phyloP scores from a whole-genome alignment of 495 filamentous ascomycete genomes.

The Penicillium simplicissimum region DNA sequence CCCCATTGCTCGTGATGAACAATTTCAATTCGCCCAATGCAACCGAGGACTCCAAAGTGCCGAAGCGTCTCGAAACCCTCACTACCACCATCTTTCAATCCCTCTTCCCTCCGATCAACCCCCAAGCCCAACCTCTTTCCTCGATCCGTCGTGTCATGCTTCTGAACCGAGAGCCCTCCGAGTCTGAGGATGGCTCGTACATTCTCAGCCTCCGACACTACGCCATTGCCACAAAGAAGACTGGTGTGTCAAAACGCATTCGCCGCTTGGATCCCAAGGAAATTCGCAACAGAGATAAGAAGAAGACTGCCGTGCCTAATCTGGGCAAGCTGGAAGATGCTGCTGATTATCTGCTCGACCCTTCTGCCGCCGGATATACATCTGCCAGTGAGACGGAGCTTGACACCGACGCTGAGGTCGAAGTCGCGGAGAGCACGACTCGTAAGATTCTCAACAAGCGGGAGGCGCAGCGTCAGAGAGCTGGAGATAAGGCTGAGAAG shows the following conservation, averaged over 20 bases:
- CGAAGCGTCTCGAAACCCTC: conserved; percentile 88
- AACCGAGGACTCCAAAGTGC: conserved; percentile 59
- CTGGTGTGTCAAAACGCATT: conserved; percentile 78
- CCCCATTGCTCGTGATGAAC: conserved; percentile 97
- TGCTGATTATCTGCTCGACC: conserved; percentile 88
- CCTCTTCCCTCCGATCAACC: conserved; percentile 94
- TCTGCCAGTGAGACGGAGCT: conserved; percentile 89
- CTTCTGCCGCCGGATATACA: conserved; percentile 83
- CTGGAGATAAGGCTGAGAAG: conserved; percentile 40
- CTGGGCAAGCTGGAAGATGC: conserved; percentile 89
- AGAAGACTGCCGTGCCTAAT: conserved; percentile 73
- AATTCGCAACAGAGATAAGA: conserved; percentile 62
- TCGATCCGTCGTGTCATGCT: conserved; percentile 88
- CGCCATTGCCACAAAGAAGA: conserved; percentile 85
- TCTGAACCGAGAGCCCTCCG: conserved; percentile 71
- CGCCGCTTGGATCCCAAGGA: conserved; percentile 88
- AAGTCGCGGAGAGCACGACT: conserved; percentile 75
- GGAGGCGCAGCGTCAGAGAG: conserved; percentile 56
- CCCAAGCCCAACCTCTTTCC: conserved; percentile 80
- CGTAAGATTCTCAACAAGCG: conserved; percentile 67
- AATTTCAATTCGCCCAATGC: conserved; percentile 75
- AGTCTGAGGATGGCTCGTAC: conserved; percentile 64
- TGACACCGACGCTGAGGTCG: conserved; percentile 94
- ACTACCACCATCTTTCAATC: conserved; percentile 94
- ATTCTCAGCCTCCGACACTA: conserved; percentile 93